Percentiles rank a stretch among this genome's conserved stretches.
Conservation (phyloP, 768 basidiomycete species). For the Solioccasus polychromus region DNA sequence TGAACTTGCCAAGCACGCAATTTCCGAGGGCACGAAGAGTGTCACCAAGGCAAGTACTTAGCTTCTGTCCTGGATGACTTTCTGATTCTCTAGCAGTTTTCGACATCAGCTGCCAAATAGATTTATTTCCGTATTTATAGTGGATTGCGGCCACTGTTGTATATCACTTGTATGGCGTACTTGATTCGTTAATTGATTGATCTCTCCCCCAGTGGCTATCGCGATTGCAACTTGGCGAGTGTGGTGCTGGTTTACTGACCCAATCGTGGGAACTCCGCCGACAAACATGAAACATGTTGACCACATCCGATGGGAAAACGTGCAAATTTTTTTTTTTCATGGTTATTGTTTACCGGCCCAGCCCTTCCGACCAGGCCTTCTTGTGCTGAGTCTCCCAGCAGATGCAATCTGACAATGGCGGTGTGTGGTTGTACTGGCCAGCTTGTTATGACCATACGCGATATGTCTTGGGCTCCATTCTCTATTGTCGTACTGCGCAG, state of each 20-base stretch:
- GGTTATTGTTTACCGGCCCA: background rate
- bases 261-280: too few species aligned
- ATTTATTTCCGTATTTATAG: constrained; percentile 18
- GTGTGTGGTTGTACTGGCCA: background rate
- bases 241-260: too few species aligned
- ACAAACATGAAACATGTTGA: constrained; percentile 9
- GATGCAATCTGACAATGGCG: constrained; percentile 4
- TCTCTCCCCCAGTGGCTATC: background rate
- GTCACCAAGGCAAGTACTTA: constrained; percentile 53
- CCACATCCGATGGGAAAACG: background rate
- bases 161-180: constrained; percentile 33
- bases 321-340: background rate
- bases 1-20: constrained; percentile 97
- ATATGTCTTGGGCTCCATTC: background rate
- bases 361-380: too few species aligned
- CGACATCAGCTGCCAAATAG: constrained; percentile 45
- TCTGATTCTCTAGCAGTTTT: constrained; percentile 33
- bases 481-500: too few species aligned
- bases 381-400: too few species aligned
- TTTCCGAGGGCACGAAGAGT: constrained; percentile 87
- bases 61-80: background rate
- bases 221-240: too few species aligned
- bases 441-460: background rate
- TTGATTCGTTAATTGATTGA: constrained; percentile 26
- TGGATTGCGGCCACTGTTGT: constrained; percentile 25